Percentiles rank a stretch among this genome's conserved stretches.
phyloP scores from a whole-genome alignment of 2,329 filamentous ascomycete species.

The Albophoma yamanashiensis region DNA sequence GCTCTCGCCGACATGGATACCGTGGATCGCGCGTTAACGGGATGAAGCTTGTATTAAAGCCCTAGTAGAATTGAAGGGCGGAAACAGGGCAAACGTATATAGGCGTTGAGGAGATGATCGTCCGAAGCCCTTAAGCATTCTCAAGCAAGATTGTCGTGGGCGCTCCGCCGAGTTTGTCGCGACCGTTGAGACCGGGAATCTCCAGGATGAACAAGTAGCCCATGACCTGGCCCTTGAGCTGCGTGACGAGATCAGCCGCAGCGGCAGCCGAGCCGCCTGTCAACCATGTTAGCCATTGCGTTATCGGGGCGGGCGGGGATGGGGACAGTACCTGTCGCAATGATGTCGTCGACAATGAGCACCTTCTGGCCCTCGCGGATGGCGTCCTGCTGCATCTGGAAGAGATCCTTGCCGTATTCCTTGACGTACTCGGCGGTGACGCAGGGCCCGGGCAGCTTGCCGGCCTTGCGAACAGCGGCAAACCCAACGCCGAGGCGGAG shows the following conservation, averaged over 20 bases:
- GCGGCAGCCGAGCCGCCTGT: conserved; percentile 84
- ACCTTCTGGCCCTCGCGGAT: conserved; percentile 83
- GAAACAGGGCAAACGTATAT: not conserved
- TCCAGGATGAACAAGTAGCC: conserved; percentile 95
- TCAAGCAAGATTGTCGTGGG: conserved; percentile 77
- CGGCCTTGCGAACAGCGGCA: conserved; percentile 87
- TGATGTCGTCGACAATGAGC: conserved; percentile 93
- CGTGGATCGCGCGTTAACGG: not conserved
- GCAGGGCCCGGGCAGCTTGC: conserved; percentile 87
- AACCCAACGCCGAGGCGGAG: conserved; percentile 75
- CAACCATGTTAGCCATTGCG: conserved; percentile 2
- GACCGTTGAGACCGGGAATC: conserved; percentile 84
- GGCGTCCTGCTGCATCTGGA: conserved; percentile 87
- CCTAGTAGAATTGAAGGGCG: not conserved
- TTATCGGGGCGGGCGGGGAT: not conserved
- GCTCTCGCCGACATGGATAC: not conserved
- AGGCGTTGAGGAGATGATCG: not conserved
- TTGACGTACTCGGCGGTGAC: conserved; percentile 82
- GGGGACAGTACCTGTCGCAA: conserved; percentile 73
- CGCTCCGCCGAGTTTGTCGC: conserved; percentile 70
- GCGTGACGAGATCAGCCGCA: conserved; percentile 73
- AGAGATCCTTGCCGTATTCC: conserved; percentile 91
- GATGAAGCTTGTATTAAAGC: not conserved
- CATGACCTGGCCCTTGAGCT: conserved; percentile 75
- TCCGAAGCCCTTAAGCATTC: conserved; percentile 21